Evolutionary conservation across 805 yeast species (phyloP), one percentile per base, ranked within the genome.

Genomic region (Wickerhamomyces ciferrii): DNA sequence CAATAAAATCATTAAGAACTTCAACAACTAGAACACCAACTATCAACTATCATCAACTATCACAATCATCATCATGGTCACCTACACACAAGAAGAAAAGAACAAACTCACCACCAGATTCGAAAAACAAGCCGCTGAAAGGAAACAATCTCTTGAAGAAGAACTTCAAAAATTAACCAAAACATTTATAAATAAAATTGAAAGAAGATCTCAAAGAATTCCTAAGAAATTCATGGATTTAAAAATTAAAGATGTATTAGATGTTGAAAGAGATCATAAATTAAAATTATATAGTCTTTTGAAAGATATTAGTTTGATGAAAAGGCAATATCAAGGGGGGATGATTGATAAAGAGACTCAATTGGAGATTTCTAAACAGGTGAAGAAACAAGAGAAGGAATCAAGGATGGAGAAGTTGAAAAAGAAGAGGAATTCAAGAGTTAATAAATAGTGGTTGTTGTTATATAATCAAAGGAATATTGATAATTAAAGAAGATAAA

Each of bases 211-310:
- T 4, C 50, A 50, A 3, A 36, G 51, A 23, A 61, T 60, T 5
- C 63, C 63, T 6, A 58, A 58, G 49, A 57, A 51, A 45, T 58
- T 60, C 24, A 41, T 53, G 2, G 43, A 40, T 13, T 42, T 60
- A 10, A 39, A 43, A 35, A 54, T 60, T 27, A 48, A 50, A 25
- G 61, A 60, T 42, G 57, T 60, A 1, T 43, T 60, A 4, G 42
- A 51, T 0, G 54, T 60, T 0, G 63, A 60, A 36, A 47, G 60
- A 42, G 63, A 60, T n/a, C 61, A 58, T 39, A 54, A 56, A 47
- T 41, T 58, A 29, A 54, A 52, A 48, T 48, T 58, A 24, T 57
- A 54, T 38, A 52, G 53, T 41, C 41, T 60, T 41, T 50, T 58
- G n/a, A 46, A 45, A 8, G 58, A 58, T 36, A 53, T 60, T 7